A percentile compares a stretch with the other conserved stretches of the same genome.
These are phyloP conservation scores for Rheum nobile DNA, from an alignment of 148 eudicot genomes.

Conservation along the genomic window DNA sequence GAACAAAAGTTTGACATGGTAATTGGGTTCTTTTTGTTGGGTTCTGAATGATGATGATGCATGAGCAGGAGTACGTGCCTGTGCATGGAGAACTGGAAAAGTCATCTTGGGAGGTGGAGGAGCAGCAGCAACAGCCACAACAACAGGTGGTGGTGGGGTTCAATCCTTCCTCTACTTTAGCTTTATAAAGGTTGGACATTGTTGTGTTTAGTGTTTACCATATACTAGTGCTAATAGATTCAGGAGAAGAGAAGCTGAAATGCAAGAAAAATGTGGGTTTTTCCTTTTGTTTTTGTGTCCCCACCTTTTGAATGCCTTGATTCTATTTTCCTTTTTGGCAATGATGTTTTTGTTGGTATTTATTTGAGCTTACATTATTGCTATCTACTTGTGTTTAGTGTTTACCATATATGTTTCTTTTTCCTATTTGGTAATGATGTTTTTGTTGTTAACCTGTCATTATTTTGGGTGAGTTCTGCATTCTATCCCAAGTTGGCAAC, in stretches of 20 bases:
- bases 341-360: background rate
- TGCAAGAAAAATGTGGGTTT: background rate
- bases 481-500: background rate
- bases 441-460: background rate
- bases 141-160: conserved; percentile 20
- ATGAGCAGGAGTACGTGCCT: conserved; percentile 51
- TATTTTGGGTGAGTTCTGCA: background rate
- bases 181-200: background rate
- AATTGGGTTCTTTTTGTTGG: conserved; percentile 3
- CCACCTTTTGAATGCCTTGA: background rate
- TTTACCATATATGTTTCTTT: background rate
- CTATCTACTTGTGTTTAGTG: background rate
- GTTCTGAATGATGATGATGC: conserved; percentile 15
- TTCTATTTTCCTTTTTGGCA: background rate
- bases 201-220: background rate
- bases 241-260: background rate
- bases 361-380: background rate
- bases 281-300: background rate
- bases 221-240: background rate
- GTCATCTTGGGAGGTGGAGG: conserved; percentile 58
- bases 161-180: conserved; percentile 16
- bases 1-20: background rate
- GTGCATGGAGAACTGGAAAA: conserved; percentile 51
- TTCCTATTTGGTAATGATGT: background rate
- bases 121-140: conserved; percentile 21